These are phyloP conservation scores for Boletus rufocinnamomeus DNA, from an alignment of 768 basidiomycete genomes.

Conservation along the genomic window DNA sequence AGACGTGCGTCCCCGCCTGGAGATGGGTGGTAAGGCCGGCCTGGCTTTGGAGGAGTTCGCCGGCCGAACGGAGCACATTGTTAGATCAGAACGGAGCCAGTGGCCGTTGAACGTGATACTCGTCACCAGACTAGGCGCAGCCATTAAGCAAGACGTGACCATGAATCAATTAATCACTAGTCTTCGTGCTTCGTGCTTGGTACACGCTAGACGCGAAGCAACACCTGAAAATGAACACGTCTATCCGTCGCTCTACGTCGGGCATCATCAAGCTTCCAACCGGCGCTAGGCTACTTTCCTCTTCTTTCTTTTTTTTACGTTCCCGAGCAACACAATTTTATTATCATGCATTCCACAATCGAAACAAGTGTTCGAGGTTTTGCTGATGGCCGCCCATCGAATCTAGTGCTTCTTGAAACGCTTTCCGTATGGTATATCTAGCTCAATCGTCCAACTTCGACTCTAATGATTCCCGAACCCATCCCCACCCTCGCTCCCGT, in stretches of 20 bases:
- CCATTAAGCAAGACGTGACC: conserved; percentile 91
- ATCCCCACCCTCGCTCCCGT: background rate
- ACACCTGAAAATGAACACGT: conserved; percentile 86
- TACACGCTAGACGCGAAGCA: conserved; percentile 90
- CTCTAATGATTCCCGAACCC: background rate
- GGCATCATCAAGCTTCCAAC: conserved; percentile 94
- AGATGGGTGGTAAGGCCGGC: conserved; percentile 38
- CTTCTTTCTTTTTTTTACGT: conserved; percentile 54
- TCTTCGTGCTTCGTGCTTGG: conserved; percentile 84
- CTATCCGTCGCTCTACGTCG: conserved; percentile 93
- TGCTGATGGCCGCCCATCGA: too few relatives aligned
- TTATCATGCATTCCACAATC: too few relatives aligned
- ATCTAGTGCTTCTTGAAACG: too few relatives aligned
- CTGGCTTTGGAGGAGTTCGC: conserved; percentile 59
- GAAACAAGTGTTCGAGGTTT: too few relatives aligned
- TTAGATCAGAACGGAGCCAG: too few relatives aligned
- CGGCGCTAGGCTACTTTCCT: conserved; percentile 72
- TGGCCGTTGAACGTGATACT: too few relatives aligned
- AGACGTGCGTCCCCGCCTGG: conserved; percentile 70
- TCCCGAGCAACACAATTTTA: too few relatives aligned
- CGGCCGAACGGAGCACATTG: conserved; percentile 48
- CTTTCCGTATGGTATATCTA: too few relatives aligned
- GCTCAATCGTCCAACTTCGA: too few relatives aligned
- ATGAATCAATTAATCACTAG: conserved; percentile 85
- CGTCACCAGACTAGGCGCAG: too few relatives aligned